Evolutionary conservation across 2,329 filamentous ascomycete species (phyloP), one percentile per base, ranked within the genome.

Genomic region (Colletotrichum neosansevieriae): DNA sequence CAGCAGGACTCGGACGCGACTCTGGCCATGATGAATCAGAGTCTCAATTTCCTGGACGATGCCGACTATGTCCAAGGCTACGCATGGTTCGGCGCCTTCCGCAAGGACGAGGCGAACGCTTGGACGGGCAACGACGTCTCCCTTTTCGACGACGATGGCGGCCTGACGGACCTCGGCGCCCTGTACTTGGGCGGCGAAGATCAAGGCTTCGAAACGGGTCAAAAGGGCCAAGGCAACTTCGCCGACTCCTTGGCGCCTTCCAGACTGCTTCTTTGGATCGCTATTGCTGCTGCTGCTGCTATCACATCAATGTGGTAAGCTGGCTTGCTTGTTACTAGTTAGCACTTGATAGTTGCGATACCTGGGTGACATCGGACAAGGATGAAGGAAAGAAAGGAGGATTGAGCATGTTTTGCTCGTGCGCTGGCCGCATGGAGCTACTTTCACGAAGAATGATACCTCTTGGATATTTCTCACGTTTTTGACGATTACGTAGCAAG

Each of bases 61-160:
- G 71, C 74, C 0, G 74, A 78, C 11, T 75, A 76, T 19, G 76
- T 82, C 1, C 71, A 78, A 17, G 77, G 74, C 0, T 82, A 82
- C 56, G 79, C 80, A 0, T 82, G 80, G 80, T 82, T 81, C 61
- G 80, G 80, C 0, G 77, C 76, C 0, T 82, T 82, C 47, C 75
- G 80, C 1, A 72, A 74, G 0, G 74, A 78, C 24, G 75, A 80
- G 47, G 77, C 79, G 6, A 81, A 81, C 49, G 74, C 72, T 17
- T 82, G 79, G 77, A 81, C 80, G 0, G 80, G 80, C 3, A 75
- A 79, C 11, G 74, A 75, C 2, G 77, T 82, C 0, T 76, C 79
- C 0, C 67, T 82, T 2, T 78, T 82, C 36, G 73, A 81, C 21
- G 71, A 73, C 10, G 69, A 80, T 2, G 80, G 80, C 2, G 79